These are phyloP conservation scores for Harrya chromipes DNA, from an alignment of 768 basidiomycete genomes.

Conservation along the genomic window DNA sequence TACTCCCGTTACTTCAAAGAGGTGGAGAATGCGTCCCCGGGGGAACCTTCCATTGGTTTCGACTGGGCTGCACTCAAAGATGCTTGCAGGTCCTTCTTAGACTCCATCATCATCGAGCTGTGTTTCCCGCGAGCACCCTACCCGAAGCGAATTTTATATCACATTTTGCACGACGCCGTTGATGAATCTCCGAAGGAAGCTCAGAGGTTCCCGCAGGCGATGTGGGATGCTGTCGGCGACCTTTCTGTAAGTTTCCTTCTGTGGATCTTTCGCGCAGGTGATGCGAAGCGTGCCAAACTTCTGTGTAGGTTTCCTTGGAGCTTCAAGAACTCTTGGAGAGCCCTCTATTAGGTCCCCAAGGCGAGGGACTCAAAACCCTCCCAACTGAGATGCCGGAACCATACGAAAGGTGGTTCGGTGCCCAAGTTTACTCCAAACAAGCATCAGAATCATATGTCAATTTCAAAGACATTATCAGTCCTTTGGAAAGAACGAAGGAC, in stretches of 20 bases:
- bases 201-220: constrained; percentile 70
- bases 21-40: constrained; percentile 35
- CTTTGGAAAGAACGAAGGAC: constrained; percentile 54
- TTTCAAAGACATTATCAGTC: constrained; percentile 56
- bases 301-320: constrained; percentile 56
- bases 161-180: constrained; percentile 66
- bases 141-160: constrained; percentile 62
- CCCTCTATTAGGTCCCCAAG: constrained; percentile 56
- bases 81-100: constrained; percentile 73
- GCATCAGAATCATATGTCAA: constrained; percentile 50
- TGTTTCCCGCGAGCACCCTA: constrained; percentile 71
- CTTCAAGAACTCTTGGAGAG: constrained; percentile 62
- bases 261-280: constrained; percentile 34
- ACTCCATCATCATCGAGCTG: constrained; percentile 80
- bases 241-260: constrained; percentile 60
- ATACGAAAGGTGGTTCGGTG: constrained; percentile 67
- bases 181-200: constrained; percentile 72
- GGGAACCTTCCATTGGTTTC: constrained; percentile 57
- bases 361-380: constrained; percentile 48
- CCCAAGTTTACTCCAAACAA: constrained; percentile 57
- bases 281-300: background rate
- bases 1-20: constrained; percentile 69
- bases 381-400: constrained; percentile 54
- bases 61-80: constrained; percentile 60
- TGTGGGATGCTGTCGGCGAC: constrained; percentile 83